Percentiles rank a stretch among this genome's conserved stretches.
Evolutionary conservation across 1,139 yeast genomes (phyloP).

Genomic region (Saccharomyces hybrid): DNA sequence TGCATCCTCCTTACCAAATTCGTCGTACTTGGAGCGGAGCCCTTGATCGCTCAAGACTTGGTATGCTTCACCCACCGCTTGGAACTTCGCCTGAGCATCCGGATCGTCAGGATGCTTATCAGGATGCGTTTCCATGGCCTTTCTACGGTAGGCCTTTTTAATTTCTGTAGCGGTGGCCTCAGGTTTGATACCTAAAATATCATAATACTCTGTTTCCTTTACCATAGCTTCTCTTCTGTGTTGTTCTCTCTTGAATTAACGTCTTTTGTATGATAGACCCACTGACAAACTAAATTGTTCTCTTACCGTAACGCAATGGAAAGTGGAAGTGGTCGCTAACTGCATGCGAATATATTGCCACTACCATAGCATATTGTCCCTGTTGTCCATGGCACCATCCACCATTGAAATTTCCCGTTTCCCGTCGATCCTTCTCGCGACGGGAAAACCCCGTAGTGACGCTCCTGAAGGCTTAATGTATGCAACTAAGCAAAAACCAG

Average conservation of each 20-base stretch:
- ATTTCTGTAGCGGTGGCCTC: constrained; percentile 77
- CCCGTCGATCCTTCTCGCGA: background rate
- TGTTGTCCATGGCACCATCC: background rate
- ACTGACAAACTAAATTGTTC: background rate
- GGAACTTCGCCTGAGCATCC: constrained; percentile 57
- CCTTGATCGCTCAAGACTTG: constrained; percentile 58
- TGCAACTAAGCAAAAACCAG: background rate
- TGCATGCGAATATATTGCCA: background rate
- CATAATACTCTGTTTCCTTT: constrained; percentile 89
- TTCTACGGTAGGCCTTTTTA: constrained; percentile 86
- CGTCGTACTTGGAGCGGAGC: constrained; percentile 55
- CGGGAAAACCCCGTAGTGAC: background rate
- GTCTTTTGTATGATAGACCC: background rate
- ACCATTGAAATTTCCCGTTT: background rate
- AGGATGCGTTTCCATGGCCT: constrained; percentile 85
- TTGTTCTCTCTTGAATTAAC: background rate
- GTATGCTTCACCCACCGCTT: constrained; percentile 63
- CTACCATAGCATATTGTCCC: background rate
- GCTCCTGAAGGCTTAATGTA: too few species aligned
- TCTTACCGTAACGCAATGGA: background rate
- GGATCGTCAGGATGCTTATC: constrained; percentile 90
- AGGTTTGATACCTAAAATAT: constrained; percentile 56
- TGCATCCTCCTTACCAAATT: constrained; percentile 59
- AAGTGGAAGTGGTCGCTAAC: background rate
- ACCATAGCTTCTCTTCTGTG: constrained; percentile 46